phyloP scores from a whole-genome alignment of 2,329 filamentous ascomycete species.

The Pleochaeta shiraiana region DNA sequence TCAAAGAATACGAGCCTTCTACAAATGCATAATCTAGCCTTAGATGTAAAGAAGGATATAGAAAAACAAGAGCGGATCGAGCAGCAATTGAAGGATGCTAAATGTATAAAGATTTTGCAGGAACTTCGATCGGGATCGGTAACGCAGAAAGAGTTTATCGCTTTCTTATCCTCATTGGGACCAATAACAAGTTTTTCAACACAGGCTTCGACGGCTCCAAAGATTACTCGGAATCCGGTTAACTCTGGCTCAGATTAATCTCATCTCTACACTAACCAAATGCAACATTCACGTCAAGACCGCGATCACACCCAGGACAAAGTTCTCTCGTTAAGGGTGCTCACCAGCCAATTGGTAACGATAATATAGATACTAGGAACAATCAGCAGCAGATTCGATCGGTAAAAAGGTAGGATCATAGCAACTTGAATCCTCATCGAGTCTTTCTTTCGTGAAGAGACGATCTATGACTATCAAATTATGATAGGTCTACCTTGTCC shows the following conservation, averaged over 20 bases:
- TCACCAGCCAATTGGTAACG: neutral
- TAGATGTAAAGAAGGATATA: neutral
- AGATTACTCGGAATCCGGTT: neutral
- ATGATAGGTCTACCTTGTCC: neutral
- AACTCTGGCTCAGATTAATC: neutral
- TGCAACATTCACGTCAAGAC: neutral
- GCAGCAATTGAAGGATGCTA: neutral
- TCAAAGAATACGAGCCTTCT: neutral
- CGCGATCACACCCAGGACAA: neutral
- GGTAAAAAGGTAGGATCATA: neutral
- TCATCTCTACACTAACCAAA: neutral
- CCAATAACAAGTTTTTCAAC: neutral
- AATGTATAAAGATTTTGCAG: neutral
- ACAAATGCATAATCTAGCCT: neutral
- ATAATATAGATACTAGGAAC: neutral
- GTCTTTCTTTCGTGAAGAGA: neutral
- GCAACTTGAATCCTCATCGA: neutral
- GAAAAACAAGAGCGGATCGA: neutral
- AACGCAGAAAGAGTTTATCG: neutral
- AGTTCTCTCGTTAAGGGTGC: no score
- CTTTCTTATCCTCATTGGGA: neutral
- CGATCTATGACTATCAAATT: neutral
- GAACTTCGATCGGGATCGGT: neutral
- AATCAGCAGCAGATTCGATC: neutral
- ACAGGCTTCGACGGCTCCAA: neutral